These are phyloP conservation scores for Parastagonospora nodorum DNA, from an alignment of 2,329 filamentous ascomycete genomes.

Conservation along the genomic window DNA sequence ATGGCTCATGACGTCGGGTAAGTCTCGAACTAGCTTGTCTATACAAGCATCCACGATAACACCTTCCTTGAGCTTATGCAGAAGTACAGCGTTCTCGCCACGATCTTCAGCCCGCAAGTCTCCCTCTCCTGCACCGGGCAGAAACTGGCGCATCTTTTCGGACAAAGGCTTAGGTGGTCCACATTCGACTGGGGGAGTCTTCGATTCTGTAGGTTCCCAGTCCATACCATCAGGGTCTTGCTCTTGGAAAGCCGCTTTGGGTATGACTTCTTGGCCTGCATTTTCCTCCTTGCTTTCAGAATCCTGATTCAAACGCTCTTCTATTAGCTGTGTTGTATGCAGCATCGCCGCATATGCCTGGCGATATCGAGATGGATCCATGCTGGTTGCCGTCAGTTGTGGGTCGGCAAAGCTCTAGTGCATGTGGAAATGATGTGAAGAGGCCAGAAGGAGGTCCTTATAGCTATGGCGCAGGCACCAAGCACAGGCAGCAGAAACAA, in stretches of 20 bases:
- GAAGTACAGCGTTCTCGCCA: constrained; percentile 34
- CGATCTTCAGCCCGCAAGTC: constrained; percentile 26
- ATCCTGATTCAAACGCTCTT: constrained; percentile 35
- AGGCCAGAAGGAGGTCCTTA: not conserved
- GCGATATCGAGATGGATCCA: constrained; percentile 45
- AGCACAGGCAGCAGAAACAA: not conserved
- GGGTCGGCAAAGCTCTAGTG: not conserved
- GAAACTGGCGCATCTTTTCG: constrained; percentile 36
- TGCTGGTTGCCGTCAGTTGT: constrained; percentile 28
- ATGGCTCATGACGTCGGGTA: constrained; percentile 43
- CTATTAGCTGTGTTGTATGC: constrained; percentile 41
- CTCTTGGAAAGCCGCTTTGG: constrained; percentile 21
- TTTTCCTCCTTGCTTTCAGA: constrained; percentile 9
- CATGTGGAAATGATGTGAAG: not conserved
- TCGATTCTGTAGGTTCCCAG: constrained; percentile 42
- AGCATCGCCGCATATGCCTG: constrained; percentile 46
- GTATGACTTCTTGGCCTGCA: constrained; percentile 8
- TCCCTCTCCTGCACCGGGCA: constrained; percentile 33
- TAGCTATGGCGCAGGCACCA: constrained; percentile 5
- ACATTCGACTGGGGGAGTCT: constrained; percentile 34
- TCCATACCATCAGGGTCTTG: constrained; percentile 47
- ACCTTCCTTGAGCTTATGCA: constrained; percentile 44
- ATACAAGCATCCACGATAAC: constrained; percentile 45
- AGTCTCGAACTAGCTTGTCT: constrained; percentile 41
- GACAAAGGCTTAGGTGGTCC: constrained; percentile 36